Conservation (phyloP, 2,329 filamentous ascomycete genomes). For the Leptographium wingfieldii region DNA sequence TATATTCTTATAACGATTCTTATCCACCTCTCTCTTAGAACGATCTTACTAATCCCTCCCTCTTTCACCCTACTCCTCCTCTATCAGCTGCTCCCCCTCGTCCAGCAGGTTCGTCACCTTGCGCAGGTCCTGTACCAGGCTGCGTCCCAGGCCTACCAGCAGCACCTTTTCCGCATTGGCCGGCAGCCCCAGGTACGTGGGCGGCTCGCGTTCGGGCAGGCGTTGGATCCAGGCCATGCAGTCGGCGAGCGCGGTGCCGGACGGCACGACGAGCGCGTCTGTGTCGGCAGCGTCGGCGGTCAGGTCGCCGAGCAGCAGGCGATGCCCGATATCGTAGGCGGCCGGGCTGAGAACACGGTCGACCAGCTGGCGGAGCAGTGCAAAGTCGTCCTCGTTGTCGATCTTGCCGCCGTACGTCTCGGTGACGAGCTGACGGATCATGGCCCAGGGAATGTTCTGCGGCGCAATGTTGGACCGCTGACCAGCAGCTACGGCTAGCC, state of each 20-base stretch:
- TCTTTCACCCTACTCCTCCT: background rate
- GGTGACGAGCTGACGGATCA: constrained; percentile 78
- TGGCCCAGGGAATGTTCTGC: constrained; percentile 89
- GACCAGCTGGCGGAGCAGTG: constrained; percentile 60
- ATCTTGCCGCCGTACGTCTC: constrained; percentile 98
- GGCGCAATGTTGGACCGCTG: constrained; percentile 88
- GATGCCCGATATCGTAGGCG: constrained; percentile 87
- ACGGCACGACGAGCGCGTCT: constrained; percentile 58
- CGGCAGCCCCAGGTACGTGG: constrained; percentile 85
- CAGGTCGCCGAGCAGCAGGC: constrained; percentile 54
- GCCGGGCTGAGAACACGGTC: constrained; percentile 66
- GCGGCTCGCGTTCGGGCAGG: constrained; percentile 88
- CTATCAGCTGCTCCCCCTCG: constrained; percentile 82
- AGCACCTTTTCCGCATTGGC: constrained; percentile 94
- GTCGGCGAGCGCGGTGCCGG: constrained; percentile 68
- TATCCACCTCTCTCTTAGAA: too few relatives aligned
- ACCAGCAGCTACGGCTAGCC: constrained; percentile 72
- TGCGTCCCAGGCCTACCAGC: constrained; percentile 74
- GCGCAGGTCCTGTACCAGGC: constrained; percentile 72
- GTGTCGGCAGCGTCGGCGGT: constrained; percentile 27
- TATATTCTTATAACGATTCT: too few relatives aligned
- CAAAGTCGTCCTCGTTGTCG: constrained; percentile 78
- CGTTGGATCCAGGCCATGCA: constrained; percentile 87
- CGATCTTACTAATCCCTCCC: background rate
- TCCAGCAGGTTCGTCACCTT: constrained; percentile 81